Evolutionary conservation across 345 rosid genomes (phyloP).

Genomic region (Viola odorata): DNA sequence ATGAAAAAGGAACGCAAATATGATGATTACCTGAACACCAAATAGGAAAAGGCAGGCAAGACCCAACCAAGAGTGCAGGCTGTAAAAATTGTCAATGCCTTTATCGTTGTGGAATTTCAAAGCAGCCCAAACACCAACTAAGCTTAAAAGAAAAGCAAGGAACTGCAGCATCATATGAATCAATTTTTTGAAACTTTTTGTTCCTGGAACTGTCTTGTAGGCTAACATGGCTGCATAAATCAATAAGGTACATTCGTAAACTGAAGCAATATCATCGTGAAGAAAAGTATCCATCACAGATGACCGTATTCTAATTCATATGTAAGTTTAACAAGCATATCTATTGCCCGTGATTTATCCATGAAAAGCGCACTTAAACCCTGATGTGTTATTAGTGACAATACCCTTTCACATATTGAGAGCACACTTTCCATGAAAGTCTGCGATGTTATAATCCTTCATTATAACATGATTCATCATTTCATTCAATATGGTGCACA

Average conservation of each 20-base stretch:
- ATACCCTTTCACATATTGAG: no score
- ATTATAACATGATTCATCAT: no score
- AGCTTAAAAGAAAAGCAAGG: slow-evolving; percentile 56
- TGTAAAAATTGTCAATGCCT: slow-evolving; percentile 92
- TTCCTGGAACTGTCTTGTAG: slow-evolving; percentile 81
- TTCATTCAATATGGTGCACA: no score
- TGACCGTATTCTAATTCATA: no score
- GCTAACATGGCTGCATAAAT: slow-evolving; percentile 65
- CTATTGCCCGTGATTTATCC: no score
- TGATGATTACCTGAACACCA: slow-evolving; percentile 52
- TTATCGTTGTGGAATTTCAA: slow-evolving; percentile 85
- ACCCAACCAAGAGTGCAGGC: slow-evolving; percentile 96
- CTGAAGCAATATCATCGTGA: no score
- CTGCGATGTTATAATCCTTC: no score
- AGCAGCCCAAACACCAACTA: slow-evolving; percentile 83
- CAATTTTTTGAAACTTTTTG: slow-evolving; percentile 69
- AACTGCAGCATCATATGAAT: slow-evolving; percentile 72
- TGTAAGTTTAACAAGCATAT: no score
- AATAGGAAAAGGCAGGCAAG: slow-evolving; percentile 73
- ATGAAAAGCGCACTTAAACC: no score
- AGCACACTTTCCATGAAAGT: no score
- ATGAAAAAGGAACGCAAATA: background rate
- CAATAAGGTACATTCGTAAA: slow-evolving; percentile 1
- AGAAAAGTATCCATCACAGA: no score
- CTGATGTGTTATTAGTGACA: no score